Evolutionary conservation across 306 rosid species (phyloP).

Genomic region (Prunus campanulata): DNA sequence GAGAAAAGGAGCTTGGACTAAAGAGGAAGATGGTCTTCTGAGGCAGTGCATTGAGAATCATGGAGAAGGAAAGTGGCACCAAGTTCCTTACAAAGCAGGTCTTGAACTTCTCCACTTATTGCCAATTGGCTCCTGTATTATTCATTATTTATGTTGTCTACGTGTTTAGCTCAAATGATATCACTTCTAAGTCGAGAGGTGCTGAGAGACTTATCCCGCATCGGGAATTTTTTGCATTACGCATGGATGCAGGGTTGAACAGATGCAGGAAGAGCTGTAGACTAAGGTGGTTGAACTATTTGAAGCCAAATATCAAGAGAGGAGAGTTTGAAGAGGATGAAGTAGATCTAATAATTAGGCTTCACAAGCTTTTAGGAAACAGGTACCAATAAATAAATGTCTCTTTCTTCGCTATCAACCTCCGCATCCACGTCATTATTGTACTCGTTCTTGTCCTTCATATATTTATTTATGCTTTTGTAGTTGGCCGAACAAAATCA

Average conservation of each 20-base stretch:
- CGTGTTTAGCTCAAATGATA: no score
- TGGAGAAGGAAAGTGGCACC: conserved; percentile 32
- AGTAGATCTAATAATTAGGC: conserved; percentile 37
- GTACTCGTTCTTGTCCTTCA: no score
- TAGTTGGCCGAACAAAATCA: no score
- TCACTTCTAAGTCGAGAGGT: no score
- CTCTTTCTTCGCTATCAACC: not conserved
- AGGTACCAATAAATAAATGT: conserved; percentile 12
- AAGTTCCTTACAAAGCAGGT: conserved; percentile 18
- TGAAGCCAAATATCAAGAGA: conserved; percentile 45
- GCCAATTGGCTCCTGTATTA: not conserved
- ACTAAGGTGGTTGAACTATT: conserved; percentile 53
- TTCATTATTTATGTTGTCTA: no score
- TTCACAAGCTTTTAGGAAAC: conserved; percentile 56
- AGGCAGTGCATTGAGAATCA: conserved; percentile 10
- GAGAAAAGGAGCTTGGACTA: conserved; percentile 28
- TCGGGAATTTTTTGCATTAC: no score
- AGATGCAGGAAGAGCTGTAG: conserved; percentile 59
- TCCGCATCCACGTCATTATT: not conserved
- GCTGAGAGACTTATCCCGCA: not conserved
- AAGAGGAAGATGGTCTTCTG: conserved; percentile 24
- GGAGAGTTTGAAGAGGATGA: conserved; percentile 40
- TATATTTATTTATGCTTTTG: no score
- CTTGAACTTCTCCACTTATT: not conserved
- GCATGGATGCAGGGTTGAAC: conserved; percentile 29